Evolutionary conservation across 148 eudicot species (phyloP).

Genomic region (Heliosperma pusillum): DNA sequence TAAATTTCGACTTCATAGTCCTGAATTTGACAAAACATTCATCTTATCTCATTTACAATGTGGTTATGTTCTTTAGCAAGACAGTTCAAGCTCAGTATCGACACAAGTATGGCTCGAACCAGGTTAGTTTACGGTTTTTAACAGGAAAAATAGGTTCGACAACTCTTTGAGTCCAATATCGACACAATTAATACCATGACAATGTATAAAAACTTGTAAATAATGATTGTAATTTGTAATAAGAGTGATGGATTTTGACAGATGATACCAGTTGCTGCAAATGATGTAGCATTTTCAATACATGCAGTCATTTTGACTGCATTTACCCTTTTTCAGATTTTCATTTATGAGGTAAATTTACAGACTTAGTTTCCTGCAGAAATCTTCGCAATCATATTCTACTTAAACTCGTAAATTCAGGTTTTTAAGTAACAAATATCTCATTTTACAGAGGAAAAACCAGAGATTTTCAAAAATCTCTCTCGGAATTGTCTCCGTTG

Average conservation of each 20-base stretch:
- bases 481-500: constrained; percentile 45
- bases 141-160: no score
- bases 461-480: constrained; percentile 73
- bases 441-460: constrained; percentile 49
- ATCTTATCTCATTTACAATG: constrained; percentile 84
- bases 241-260: constrained; percentile 24
- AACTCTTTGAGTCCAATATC: no score
- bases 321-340: constrained; percentile 74
- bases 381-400: neutral
- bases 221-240: no score
- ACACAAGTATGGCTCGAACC: constrained; percentile 50
- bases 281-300: constrained; percentile 88
- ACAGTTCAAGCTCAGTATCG: constrained; percentile 75
- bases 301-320: constrained; percentile 86
- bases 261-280: constrained; percentile 94
- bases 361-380: neutral
- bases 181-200: no score
- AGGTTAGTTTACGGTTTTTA: constrained; percentile 34
- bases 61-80: constrained; percentile 65
- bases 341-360: constrained; percentile 62
- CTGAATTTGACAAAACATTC: constrained; percentile 90
- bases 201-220: no score
- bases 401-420: neutral
- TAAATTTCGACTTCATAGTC: constrained; percentile 83
- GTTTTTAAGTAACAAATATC: neutral